phyloP scores from a whole-genome alignment of 2,329 filamentous ascomycete genomes.

The Alternaria sp. region DNA sequence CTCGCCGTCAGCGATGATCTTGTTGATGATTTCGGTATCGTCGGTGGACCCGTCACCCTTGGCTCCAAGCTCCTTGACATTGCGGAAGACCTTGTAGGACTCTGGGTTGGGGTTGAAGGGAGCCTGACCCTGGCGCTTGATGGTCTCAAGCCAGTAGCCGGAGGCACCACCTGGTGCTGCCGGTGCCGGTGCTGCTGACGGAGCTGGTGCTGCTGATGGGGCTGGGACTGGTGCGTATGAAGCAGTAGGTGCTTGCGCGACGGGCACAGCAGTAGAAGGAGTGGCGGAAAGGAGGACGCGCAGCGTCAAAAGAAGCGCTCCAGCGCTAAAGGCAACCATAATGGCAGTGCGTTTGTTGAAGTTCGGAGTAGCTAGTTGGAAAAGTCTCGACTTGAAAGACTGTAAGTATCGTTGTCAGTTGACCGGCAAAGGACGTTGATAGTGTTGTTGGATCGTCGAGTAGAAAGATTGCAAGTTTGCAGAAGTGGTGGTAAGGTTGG shows the following conservation, averaged over 20 bases:
- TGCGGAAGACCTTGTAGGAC: conserved; percentile 67
- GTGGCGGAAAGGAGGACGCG: conserved; percentile 43
- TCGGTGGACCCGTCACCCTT: conserved; percentile 72
- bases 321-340: conserved; percentile 48
- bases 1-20: conserved; percentile 75
- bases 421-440: conserved; percentile 33
- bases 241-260: conserved; percentile 30
- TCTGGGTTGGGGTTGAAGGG: conserved; percentile 64
- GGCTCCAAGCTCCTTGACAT: conserved; percentile 54
- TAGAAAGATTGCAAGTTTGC: conserved; percentile 14
- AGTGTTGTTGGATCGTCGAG: conserved; percentile 14
- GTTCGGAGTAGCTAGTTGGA: conserved; percentile 18
- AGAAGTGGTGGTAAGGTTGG: conserved; percentile 22
- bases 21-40: conserved; percentile 88
- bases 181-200: conserved; percentile 20
- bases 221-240: conserved; percentile 21
- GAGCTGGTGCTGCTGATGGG: conserved; percentile 17
- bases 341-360: conserved; percentile 33
- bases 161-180: conserved; percentile 32
- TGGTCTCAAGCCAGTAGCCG: conserved; percentile 73
- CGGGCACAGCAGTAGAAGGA: conserved; percentile 37
- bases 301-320: conserved; percentile 47
- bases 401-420: conserved; percentile 36
- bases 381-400: conserved; percentile 25
- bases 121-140: conserved; percentile 71